Evolutionary conservation across 1,284 basidiomycete genomes (phyloP).

Genomic region (Inonotus obliquus): DNA sequence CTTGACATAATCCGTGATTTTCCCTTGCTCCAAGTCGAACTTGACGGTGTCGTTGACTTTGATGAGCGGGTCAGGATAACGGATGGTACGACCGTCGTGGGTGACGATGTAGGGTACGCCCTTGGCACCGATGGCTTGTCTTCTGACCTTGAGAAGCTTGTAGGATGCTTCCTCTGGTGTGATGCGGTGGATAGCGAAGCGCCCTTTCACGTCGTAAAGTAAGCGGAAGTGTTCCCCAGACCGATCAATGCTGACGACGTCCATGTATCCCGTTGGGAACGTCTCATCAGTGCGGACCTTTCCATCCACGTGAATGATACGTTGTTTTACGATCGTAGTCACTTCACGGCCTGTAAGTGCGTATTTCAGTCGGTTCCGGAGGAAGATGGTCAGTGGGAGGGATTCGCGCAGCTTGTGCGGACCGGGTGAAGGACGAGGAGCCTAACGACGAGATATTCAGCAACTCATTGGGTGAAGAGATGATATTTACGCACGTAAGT

Average conservation of each 20-base stretch:
- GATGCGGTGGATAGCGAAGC: conserved; percentile 99
- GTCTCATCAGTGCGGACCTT: conserved; percentile 99
- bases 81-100: conserved; percentile 99
- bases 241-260: conserved; percentile 97
- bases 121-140: conserved; percentile 87
- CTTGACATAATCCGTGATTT: conserved; percentile 92
- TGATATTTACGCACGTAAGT: conserved; percentile 74
- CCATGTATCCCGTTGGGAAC: conserved; percentile 97
- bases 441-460: conserved; percentile 41
- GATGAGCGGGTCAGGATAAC: conserved; percentile 96
- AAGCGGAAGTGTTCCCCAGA: conserved; percentile 99
- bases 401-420: conserved; percentile 99
- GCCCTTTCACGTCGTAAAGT: conserved; percentile 98
- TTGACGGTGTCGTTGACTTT: conserved; percentile 98
- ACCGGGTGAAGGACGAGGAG: conserved; percentile 94
- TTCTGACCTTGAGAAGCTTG: conserved; percentile 97
- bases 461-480: conserved; percentile 7
- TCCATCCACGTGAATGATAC: conserved; percentile 96
- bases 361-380: conserved; percentile 99
- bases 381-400: conserved; percentile 91
- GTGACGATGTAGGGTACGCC: conserved; percentile 98
- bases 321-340: conserved; percentile 91
- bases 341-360: conserved; percentile 97
- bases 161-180: conserved; percentile 95
- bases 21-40: conserved; percentile 93